These are phyloP conservation scores for Clitopilus passeckerianus DNA, from an alignment of 768 basidiomycete species.

Conservation along the genomic window DNA sequence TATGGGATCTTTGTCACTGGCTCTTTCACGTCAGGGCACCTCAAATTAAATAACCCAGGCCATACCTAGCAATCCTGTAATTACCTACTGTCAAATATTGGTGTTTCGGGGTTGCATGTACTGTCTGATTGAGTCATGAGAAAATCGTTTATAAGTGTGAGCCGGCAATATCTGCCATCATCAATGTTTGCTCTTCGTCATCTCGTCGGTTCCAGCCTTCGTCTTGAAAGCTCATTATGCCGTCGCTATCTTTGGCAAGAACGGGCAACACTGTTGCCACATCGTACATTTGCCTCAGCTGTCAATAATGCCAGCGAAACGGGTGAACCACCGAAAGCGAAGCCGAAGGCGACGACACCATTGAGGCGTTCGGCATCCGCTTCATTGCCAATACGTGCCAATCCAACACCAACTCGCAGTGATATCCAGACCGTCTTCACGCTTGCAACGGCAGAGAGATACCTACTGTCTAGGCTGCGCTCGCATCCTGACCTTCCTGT, in stretches of 20 bases:
- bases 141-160: neutral
- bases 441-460: conserved; percentile 82
- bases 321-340: conserved; percentile 41
- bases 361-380: conserved; percentile 80
- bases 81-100: conserved; percentile 7
- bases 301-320: neutral
- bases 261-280: neutral
- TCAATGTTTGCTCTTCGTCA: neutral
- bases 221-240: neutral
- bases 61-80: conserved; percentile 3
- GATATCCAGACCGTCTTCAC: conserved; percentile 78
- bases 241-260: neutral
- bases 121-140: neutral
- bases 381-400: conserved; percentile 81
- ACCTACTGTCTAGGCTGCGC: conserved; percentile 61
- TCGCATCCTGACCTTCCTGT: conserved; percentile 44
- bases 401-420: conserved; percentile 81
- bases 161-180: neutral
- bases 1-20: neutral
- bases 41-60: conserved; percentile 16
- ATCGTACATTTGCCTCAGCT: neutral
- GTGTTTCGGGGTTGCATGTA: neutral
- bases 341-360: conserved; percentile 79
- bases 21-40: neutral
- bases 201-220: neutral